phyloP scores from a whole-genome alignment of 768 basidiomycete genomes.

The Pulveroboletus sp. region DNA sequence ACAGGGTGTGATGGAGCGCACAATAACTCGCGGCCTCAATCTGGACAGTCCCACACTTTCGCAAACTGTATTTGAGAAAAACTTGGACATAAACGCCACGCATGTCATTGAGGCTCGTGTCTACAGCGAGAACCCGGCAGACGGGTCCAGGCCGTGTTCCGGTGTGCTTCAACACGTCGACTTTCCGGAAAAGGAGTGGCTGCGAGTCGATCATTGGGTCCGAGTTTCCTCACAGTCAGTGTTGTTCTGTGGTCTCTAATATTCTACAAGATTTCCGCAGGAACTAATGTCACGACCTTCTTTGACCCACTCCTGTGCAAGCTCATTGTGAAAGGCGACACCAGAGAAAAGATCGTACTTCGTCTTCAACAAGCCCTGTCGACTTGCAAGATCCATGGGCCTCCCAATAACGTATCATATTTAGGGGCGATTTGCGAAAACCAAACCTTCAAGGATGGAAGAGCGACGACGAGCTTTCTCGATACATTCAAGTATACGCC shows the following conservation, averaged over 20 bases:
- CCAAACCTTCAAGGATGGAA: conserved; percentile 37
- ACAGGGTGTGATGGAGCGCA: conserved; percentile 43
- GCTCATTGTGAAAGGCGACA: conserved; percentile 46
- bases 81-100: conserved; percentile 7
- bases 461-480: conserved; percentile 47
- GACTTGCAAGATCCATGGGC: conserved; percentile 45
- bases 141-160: conserved; percentile 52
- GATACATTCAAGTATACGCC: conserved; percentile 40
- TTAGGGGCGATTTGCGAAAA: conserved; percentile 41
- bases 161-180: conserved; percentile 57
- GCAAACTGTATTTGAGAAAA: conserved; percentile 35
- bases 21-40: conserved; percentile 10
- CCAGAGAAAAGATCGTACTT: conserved; percentile 42
- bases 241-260: background rate
- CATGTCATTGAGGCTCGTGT: conserved; percentile 55
- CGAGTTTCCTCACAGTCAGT: conserved; percentile 9
- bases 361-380: conserved; percentile 39
- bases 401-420: conserved; percentile 56
- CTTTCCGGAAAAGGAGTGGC: conserved; percentile 41
- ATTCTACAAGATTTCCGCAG: conserved; percentile 40
- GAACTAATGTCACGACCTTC: conserved; percentile 45
- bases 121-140: conserved; percentile 59
- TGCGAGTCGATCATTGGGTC: conserved; percentile 61
- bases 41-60: conserved; percentile 28
- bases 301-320: conserved; percentile 62